phyloP scores from a whole-genome alignment of 768 basidiomycete genomes.

The Polyporus arcularius region DNA sequence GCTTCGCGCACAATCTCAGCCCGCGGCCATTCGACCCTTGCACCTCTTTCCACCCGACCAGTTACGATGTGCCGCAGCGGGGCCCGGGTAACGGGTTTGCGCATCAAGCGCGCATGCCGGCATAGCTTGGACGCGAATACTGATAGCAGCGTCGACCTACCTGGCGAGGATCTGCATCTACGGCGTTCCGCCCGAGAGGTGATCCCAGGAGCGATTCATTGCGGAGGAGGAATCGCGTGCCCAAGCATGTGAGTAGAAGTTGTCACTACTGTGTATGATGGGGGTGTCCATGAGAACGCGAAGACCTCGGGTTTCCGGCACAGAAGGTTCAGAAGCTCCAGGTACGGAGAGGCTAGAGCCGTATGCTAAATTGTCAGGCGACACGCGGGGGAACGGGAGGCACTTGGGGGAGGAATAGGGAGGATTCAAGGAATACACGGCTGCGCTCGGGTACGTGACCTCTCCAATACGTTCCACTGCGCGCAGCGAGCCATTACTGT shows the following conservation, averaged over 20 bases:
- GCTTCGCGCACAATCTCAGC: conserved; percentile 8
- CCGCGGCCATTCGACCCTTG: background rate
- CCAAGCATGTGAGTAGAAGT: conserved; percentile 10
- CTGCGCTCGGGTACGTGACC: conserved; percentile 5
- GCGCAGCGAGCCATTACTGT: background rate
- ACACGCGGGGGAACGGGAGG: background rate
- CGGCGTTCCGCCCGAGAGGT: background rate
- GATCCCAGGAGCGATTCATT: background rate
- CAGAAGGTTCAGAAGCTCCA: conserved; percentile 12
- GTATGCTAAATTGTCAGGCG: conserved; percentile 14
- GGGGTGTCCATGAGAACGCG: conserved; percentile 13
- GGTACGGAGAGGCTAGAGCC: conserved; percentile 14
- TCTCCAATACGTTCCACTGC: background rate
- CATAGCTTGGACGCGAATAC: background rate
- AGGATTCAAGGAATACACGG: background rate
- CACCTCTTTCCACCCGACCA: background rate
- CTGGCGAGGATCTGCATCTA: background rate
- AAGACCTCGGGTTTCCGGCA: background rate
- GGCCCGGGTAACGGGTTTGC: background rate
- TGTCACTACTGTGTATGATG: conserved; percentile 11
- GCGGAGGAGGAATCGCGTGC: conserved; percentile 2
- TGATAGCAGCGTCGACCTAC: too few relatives aligned
- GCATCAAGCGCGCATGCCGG: background rate
- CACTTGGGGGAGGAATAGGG: background rate
- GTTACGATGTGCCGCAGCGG: too few relatives aligned